phyloP scores from a whole-genome alignment of 345 rosid genomes.

The Aethionema arabicum region DNA sequence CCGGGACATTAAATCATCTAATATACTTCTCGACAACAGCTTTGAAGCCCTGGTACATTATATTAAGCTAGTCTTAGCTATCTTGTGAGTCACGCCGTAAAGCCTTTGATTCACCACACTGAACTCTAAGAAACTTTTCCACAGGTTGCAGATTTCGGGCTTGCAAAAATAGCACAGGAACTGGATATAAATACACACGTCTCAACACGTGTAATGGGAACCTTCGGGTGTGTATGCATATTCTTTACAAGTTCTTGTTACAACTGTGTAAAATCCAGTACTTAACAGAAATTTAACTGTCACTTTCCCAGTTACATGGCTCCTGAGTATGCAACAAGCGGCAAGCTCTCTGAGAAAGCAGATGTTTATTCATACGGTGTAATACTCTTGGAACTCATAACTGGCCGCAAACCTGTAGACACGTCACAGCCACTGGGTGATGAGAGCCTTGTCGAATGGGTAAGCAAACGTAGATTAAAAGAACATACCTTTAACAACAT shows the following conservation, averaged over 20 bases:
- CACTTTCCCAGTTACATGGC: conserved; percentile 79
- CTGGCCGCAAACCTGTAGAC: conserved; percentile 97
- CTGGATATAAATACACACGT: conserved; percentile 88
- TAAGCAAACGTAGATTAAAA: conserved; percentile 28
- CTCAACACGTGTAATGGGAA: conserved; percentile 97
- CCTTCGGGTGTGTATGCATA: conserved; percentile 64
- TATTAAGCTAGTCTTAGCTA: conserved; percentile 1
- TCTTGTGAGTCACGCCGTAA: background rate
- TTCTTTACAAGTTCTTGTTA: conserved; percentile 3
- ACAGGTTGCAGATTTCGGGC: conserved; percentile 96
- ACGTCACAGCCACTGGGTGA: conserved; percentile 90
- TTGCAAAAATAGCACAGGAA: conserved; percentile 86
- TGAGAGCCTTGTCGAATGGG: conserved; percentile 99
- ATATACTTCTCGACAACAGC: conserved; percentile 81
- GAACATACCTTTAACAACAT: background rate
- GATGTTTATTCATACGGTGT: conserved; percentile 97
- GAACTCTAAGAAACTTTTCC: conserved; percentile 1
- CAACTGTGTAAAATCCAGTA: background rate
- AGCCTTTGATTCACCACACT: background rate
- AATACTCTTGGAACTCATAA: conserved; percentile 89
- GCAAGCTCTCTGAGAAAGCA: conserved; percentile 91
- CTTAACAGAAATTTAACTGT: conserved; percentile 4
- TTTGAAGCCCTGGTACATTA: conserved; percentile 84
- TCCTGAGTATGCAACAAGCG: conserved; percentile 96
- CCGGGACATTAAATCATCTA: conserved; percentile 96